A percentile compares a stretch with the other conserved stretches of the same genome.
Evolutionary conservation across 768 basidiomycete species (phyloP).

Genomic region (Pleurotus giganteus): DNA sequence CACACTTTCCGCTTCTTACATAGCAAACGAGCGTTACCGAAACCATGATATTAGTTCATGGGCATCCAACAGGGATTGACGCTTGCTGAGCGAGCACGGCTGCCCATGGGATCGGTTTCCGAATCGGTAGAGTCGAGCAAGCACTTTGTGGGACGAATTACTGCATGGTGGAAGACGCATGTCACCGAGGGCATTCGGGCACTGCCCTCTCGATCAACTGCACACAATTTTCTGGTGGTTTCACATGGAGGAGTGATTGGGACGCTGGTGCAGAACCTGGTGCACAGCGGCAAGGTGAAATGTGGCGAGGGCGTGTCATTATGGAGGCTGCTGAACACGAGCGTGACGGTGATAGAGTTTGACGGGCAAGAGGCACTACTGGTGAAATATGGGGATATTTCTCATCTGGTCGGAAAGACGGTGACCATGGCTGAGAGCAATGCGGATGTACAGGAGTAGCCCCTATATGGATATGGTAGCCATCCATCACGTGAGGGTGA

Average conservation of each 20-base stretch:
- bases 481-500: background rate
- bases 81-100: conserved; percentile 13
- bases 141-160: conserved; percentile 46
- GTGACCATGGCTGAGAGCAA: conserved; percentile 40
- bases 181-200: conserved; percentile 30
- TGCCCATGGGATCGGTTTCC: conserved; percentile 18
- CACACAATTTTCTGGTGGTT: conserved; percentile 52
- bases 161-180: conserved; percentile 59
- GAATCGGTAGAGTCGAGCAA: conserved; percentile 35
- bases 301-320: conserved; percentile 35
- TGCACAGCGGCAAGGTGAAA: conserved; percentile 36
- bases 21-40: background rate
- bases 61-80: conserved; percentile 57
- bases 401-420: conserved; percentile 43
- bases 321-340: conserved; percentile 46
- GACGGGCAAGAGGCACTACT: conserved; percentile 36
- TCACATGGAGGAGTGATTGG: conserved; percentile 68
- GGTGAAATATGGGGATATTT: conserved; percentile 50
- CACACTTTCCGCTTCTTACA: conserved; percentile 14
- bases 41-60: conserved; percentile 45
- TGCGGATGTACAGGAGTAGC: conserved; percentile 36
- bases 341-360: conserved; percentile 61
- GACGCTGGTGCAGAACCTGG: conserved; percentile 46
- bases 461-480: background rate
- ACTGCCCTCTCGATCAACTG: conserved; percentile 20